Evolutionary conservation across 2,329 filamentous ascomycete species (phyloP), one percentile per base, ranked within the genome.

Genomic region (Pseudogymnoascus pannorum): DNA sequence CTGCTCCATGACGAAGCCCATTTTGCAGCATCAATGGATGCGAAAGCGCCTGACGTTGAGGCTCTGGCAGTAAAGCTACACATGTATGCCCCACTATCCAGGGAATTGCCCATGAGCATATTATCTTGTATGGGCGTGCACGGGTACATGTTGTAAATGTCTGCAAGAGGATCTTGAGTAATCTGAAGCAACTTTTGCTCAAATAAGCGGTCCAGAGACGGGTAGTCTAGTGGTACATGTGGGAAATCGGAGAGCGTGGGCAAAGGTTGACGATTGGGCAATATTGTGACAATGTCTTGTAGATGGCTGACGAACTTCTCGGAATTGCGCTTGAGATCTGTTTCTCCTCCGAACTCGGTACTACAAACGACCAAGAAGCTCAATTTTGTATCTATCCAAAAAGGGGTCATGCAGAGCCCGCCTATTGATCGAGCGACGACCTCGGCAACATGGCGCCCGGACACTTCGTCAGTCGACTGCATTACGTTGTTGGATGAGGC

Each of bases 1-100:
- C 31, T 58, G 40, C 62, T 62, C 65, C 68, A 71, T 2, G 70
- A 68, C 14, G 14, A 4, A 24, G 24, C 48, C n/a, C 14, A 24
- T 22, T 29, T 57, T n/a, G n/a, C n/a, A 24, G 48, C n/a, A 5
- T 16, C 14, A 24, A 22, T 22, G 24, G 48, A 24, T 22, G n/a
- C n/a, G 14, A 57, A 18, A 14, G 18, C 14, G 24, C 22, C 48
- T 14, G 48, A 24, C 24, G 48, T 18, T 22, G 22, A 14, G n/a
- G 65, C 26, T 9, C 44, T 60, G 16, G 67, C 64, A 1, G 64
- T 60, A 3, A 67, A 62, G 42, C 68, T 68, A 8, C 64, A 58
- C 14, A 20, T 61, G 5, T 60, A 63, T 60, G 64, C 64, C 58
- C 67, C 68, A 2, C 66, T 20, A 20, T 61, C 22, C 51, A 42